phyloP scores from a whole-genome alignment of 208 protist species.

The Trypanosoma boissoni region DNA sequence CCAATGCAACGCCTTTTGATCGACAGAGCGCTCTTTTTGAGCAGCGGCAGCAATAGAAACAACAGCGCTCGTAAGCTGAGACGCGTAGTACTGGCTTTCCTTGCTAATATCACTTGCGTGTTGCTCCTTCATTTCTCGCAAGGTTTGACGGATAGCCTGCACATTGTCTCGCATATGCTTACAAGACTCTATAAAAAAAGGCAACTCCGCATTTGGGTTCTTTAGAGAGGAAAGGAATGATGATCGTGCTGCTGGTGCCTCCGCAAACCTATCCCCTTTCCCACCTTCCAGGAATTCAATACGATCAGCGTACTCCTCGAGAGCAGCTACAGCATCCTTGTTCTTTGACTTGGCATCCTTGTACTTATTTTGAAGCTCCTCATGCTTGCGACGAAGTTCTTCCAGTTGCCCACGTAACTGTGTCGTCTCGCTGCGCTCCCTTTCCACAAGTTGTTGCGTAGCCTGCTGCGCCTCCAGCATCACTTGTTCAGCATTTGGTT shows the following conservation, averaged over 20 bases:
- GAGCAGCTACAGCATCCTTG: conserved; percentile 56
- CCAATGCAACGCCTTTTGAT: conserved; percentile 80
- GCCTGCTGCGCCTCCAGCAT: conserved; percentile 76
- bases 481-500: conserved; percentile 38
- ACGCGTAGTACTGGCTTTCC: conserved; percentile 59
- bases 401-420: conserved; percentile 70
- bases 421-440: conserved; percentile 57
- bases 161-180: conserved; percentile 61
- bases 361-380: conserved; percentile 90
- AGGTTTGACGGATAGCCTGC: conserved; percentile 46
- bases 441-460: conserved; percentile 66
- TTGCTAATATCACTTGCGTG: conserved; percentile 58
- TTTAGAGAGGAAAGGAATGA: conserved; percentile 27
- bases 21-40: conserved; percentile 58
- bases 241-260: neutral
- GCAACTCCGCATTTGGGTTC: conserved; percentile 4
- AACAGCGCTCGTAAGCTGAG: conserved; percentile 69
- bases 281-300: conserved; percentile 59
- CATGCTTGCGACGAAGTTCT: conserved; percentile 73
- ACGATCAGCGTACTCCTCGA: conserved; percentile 67
- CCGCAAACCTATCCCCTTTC: conserved; percentile 5
- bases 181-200: conserved; percentile 23
- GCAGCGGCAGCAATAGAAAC: conserved; percentile 70
- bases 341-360: conserved; percentile 91
- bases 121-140: conserved; percentile 73